phyloP scores from a whole-genome alignment of 352 stramenopile genomes.

The Pythium utonaiense region DNA sequence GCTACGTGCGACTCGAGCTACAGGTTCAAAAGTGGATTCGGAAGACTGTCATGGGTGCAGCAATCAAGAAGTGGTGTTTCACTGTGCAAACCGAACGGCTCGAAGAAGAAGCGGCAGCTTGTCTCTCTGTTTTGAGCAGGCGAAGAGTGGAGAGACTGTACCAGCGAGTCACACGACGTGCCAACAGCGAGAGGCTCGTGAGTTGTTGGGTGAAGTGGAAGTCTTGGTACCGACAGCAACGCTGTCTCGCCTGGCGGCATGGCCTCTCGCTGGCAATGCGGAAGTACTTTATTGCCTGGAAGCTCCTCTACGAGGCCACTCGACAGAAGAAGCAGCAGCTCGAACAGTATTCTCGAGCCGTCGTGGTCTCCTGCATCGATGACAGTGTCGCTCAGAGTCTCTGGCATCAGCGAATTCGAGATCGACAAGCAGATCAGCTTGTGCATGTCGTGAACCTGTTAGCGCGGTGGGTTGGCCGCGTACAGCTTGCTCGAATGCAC shows the following conservation, averaged over 20 bases:
- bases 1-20: background rate
- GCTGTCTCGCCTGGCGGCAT: conserved; percentile 3
- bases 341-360: background rate
- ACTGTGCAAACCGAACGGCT: background rate
- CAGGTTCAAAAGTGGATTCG: background rate
- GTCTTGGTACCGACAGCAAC: conserved; percentile 8
- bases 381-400: conserved; percentile 1
- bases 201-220: conserved; percentile 8
- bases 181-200: background rate
- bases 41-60: background rate
- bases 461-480: background rate
- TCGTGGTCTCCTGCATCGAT: background rate
- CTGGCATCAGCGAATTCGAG: background rate
- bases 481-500: background rate
- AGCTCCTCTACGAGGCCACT: background rate
- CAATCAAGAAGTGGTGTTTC: background rate
- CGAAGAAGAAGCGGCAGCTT: conserved; percentile 7
- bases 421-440: background rate
- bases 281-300: conserved; percentile 11
- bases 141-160: background rate
- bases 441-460: background rate
- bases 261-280: conserved; percentile 2
- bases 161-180: background rate
- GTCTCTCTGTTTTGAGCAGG: conserved; percentile 2
- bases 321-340: background rate